A percentile compares a stretch with the other conserved stretches of the same genome.
Evolutionary conservation across 2,329 filamentous ascomycete species (phyloP).

Genomic region (Dactylellina sp.): DNA sequence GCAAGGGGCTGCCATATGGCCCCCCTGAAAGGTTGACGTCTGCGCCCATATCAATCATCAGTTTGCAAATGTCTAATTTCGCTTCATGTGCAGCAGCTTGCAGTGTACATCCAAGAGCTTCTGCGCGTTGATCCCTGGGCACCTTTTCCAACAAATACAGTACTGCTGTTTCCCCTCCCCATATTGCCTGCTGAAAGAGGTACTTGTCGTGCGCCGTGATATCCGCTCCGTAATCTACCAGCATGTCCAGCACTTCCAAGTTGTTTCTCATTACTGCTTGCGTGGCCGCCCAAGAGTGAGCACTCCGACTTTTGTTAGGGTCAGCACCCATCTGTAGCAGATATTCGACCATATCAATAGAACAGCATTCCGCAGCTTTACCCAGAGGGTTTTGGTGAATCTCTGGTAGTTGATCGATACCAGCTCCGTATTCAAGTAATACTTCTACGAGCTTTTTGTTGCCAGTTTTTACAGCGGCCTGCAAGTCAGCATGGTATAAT

Average conservation of each 20-base stretch:
- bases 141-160: constrained; percentile 14
- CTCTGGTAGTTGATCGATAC: not conserved
- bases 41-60: constrained; percentile 13
- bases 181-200: constrained; percentile 1
- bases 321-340: constrained; percentile 34
- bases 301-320: constrained; percentile 16
- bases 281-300: not conserved
- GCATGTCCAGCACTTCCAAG: constrained; percentile 13
- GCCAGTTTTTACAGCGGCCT: constrained; percentile 16
- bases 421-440: constrained; percentile 25
- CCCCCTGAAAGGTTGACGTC: constrained; percentile 22
- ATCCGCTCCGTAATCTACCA: constrained; percentile 25
- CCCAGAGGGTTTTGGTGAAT: constrained; percentile 22
- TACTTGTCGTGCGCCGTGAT: constrained; percentile 1
- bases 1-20: constrained; percentile 19
- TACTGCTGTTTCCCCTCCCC: constrained; percentile 29
- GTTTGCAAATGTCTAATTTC: constrained; percentile 17
- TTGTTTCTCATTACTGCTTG: constrained; percentile 1
- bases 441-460: constrained; percentile 23
- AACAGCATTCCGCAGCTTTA: not conserved
- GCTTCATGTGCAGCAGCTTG: constrained; percentile 12
- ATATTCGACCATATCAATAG: constrained; percentile 30
- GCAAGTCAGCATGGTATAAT: not conserved
- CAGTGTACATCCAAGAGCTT: constrained; percentile 6
- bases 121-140: not conserved